Evolutionary conservation across 2,329 filamentous ascomycete species (phyloP), one percentile per base, ranked within the genome.

Genomic region (Monosporascus sp.): DNA sequence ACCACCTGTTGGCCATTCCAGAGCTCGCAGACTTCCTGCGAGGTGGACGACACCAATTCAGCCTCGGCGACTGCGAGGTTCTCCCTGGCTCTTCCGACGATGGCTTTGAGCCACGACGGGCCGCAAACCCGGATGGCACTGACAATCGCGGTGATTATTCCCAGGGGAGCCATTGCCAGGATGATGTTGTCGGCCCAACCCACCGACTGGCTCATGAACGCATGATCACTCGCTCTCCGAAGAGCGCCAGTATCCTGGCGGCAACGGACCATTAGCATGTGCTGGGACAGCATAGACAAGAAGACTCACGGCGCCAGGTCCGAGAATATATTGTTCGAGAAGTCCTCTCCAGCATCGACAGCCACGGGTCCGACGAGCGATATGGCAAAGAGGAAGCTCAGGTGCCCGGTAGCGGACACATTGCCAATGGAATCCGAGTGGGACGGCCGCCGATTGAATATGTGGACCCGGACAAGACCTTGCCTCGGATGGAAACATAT

Each of bases 31-130:
- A 72, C 74, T 1, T 73, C 72, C 9, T 72, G 60, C 0, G 74
- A 77, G 0, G 76, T 77, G 5, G 74, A 79, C 0, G 75, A 75
- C 53, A 77, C 66, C 0, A 78, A 57, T 26, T 78, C 75, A 0
- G 62, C 60, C 27, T 78, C 76, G 0, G 68, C 71, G 1, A 67
- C 64, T 0, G 72, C 70, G 0, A 65, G 63, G 3, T 69, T 73
- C 56, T 78, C 76, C 40, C 73, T 68, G 0, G 73, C 74, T 48
- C 76, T 63, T 2, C 75, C 76, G 9, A 78, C 67, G 7, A 78
- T 67, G 0, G 75, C 73, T 20, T 72, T 71, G 0, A 78, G 63
- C 51, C 69, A 75, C 1, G 67, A 59, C 1, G 68, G 72, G 0
- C 75, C 75, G n/a, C 71, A 70, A 0, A 78, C 72, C 1, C 76